Base-by-base conservation (phyloP, 2,329 filamentous ascomycete genomes). In the Cadophora malorum region DNA sequence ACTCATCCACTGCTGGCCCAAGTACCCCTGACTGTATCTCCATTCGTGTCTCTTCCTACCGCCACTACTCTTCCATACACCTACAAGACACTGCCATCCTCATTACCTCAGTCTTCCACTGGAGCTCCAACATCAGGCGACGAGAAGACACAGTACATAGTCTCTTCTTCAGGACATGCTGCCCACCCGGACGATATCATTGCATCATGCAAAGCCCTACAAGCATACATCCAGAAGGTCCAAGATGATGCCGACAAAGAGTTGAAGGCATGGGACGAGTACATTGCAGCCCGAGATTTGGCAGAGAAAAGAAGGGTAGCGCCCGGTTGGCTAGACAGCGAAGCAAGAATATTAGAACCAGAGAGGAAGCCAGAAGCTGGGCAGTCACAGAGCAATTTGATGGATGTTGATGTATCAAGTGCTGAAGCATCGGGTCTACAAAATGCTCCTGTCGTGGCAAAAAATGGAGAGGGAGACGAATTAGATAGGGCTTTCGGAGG, bases 1-100 rank as follows among this genome's bases (percentile, higher is more conserved):
- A 89, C 93, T 19, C 94, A 97, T 81, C 92, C 91, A 19, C 88
- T 97, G 72, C 89, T 99, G 58, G 92, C 94, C 73, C 96, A 99
- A 81, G 89, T 98, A 50, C 94, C 96, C 35, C 83, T 99, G 65
- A 96, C 94, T 61, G 94, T 98, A 55, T 97, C 95, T 3, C 96
- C 96, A 31, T 97, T 97, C 82, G 88, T 98, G 75, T 91, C 91
- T 69, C 90, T 99, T 38, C 96, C 96, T 12, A 91, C 92, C 35
- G 91, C 95, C 31, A 92, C 94, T 23, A 97, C 94, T 0, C 88
- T 99, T 8, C 95, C 96, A 28, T 98, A 98, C 83, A 97, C 93
- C 74, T 98, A 97, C 86, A 95, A 94, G 78, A 86, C 89, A 12
- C 90, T 98, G 77, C 93, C 95, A 0, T 95, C 93, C 0, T 91